Base-by-base conservation (phyloP, 2,329 filamentous ascomycete species). In the Pseudogymnoascus sp. region DNA sequence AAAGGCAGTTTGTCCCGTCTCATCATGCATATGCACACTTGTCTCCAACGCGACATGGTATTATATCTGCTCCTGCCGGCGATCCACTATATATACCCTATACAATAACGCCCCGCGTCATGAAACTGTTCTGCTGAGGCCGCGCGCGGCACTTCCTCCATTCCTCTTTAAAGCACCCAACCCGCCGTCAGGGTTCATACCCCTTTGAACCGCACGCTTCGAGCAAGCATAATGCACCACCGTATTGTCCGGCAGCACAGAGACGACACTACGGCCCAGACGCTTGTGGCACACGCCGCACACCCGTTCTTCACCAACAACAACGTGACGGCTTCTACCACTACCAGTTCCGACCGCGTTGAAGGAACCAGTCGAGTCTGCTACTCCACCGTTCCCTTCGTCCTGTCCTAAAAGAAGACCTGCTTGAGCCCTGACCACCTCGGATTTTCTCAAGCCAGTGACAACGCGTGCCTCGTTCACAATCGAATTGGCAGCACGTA, bases 271-370 rank as follows among this genome's bases (percentile, higher is more conserved):
- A 1, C 91, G 88, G 1, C 92, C 93, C 66, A 99, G 83, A 66
- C 94, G 81, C 79, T 97, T 97, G 74, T 96, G 89, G 72, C 94
- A 99, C 14, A 96, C 90, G 11, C 89, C 87, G 72, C 94, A 99
- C 60, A 96, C 87, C 59, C 90, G 81, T 71, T 97, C 93, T 69
- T 99, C 93, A 8, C 83, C 85, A 59, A 99, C 86, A 18, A 91
- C 84, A 9, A 97, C 92, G 66, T 90, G 82, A 37, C 84, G 75
- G 68, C 83, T 86, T 68, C 84, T 75, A 1, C 82, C 83, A 0
- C 79, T 47, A 8, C 60, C 81, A 75, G 67, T 81, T 84, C 59
- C 79, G 76, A 9, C 81, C 82, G 28, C 57, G 7, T 58, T 58
- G 18, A 39, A 39, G 11, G 57, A 58, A n/a, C 37, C 57, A 58